Conservation (phyloP, 176 grass and related monocot genomes). For the Pharus latifolius region DNA sequence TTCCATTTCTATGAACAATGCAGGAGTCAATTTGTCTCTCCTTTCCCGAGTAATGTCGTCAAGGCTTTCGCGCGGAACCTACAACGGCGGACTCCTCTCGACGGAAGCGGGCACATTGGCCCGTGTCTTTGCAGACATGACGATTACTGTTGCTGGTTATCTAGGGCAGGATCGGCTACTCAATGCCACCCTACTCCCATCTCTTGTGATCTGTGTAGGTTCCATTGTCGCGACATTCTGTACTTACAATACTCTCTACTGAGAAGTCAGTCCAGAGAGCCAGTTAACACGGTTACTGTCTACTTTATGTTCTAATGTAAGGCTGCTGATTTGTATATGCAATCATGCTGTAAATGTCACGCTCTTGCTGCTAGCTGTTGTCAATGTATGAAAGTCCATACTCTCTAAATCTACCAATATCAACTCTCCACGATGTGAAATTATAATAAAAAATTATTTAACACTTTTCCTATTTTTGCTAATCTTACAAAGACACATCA, state of each 20-base stretch:
- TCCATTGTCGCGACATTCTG: slow-evolving; percentile 46
- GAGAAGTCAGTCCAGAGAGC: neutral
- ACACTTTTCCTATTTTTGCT: no score
- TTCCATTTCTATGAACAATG: neutral
- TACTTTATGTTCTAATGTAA: neutral
- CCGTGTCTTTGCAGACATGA: slow-evolving; percentile 56
- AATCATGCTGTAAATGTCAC: slow-evolving; percentile 12
- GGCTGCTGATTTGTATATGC: neutral
- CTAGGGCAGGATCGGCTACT: slow-evolving; percentile 45
- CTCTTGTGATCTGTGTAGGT: slow-evolving; percentile 39
- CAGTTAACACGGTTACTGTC: neutral
- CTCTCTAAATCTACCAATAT: no score
- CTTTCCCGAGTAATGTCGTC: slow-evolving; percentile 75
- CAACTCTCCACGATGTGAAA: no score
- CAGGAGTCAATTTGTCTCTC: slow-evolving; percentile 73
- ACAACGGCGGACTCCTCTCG: slow-evolving; percentile 70
- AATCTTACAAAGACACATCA: no score
- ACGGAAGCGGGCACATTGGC: slow-evolving; percentile 78
- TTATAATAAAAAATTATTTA: no score
- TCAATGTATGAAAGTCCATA: neutral
- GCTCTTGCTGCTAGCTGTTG: slow-evolving; percentile 2
- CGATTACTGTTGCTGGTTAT: slow-evolving; percentile 58
- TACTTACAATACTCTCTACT: slow-evolving; percentile 62
- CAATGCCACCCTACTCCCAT: slow-evolving; percentile 54
- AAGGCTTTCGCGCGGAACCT: slow-evolving; percentile 63